Conservation (phyloP, 208 protist species). For the Trypanosoma avium region DNA sequence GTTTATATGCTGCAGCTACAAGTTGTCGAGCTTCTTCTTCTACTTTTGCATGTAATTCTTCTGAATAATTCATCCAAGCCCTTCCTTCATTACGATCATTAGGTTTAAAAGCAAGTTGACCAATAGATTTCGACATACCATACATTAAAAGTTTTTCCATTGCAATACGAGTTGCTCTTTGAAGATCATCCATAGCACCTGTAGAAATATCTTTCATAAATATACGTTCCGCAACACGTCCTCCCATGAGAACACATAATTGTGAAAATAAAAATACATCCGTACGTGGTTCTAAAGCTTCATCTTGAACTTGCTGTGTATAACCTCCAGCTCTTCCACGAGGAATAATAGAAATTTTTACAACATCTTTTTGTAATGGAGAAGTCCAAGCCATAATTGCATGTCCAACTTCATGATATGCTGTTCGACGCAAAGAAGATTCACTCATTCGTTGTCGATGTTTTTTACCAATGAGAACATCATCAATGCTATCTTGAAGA, state of each 20-base stretch:
- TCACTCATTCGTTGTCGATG: constrained; percentile 91
- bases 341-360: constrained; percentile 93
- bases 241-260: constrained; percentile 90
- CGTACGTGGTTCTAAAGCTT: constrained; percentile 87
- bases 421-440: constrained; percentile 81
- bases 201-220: constrained; percentile 88
- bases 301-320: constrained; percentile 92
- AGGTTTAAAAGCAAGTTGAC: constrained; percentile 87
- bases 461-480: constrained; percentile 94
- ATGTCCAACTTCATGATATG: constrained; percentile 98
- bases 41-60: constrained; percentile 85
- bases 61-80: constrained; percentile 88
- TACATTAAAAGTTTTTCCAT: constrained; percentile 89
- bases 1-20: constrained; percentile 64
- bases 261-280: constrained; percentile 88
- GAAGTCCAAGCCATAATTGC: constrained; percentile 93
- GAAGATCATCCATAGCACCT: constrained; percentile 91
- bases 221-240: constrained; percentile 85
- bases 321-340: constrained; percentile 88
- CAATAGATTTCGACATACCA: constrained; percentile 87
- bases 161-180: constrained; percentile 83
- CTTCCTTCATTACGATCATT: constrained; percentile 88
- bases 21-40: constrained; percentile 79
- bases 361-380: constrained; percentile 89
- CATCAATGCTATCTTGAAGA: constrained; percentile 89